Base-by-base conservation (phyloP, 495 filamentous ascomycete species). In the Aspergillus bertholletiae region DNA sequence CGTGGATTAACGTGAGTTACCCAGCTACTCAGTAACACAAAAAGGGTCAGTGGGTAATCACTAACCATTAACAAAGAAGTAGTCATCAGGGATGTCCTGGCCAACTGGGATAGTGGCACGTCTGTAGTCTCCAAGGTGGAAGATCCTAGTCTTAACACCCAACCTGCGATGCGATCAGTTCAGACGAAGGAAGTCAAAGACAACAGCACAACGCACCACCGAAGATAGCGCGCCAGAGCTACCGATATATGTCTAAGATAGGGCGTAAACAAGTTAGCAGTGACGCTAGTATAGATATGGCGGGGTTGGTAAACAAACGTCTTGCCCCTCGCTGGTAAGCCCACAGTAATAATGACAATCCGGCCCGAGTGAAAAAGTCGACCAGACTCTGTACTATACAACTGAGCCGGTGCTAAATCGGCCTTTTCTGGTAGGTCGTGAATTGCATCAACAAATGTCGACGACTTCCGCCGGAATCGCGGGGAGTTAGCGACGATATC, bases 371-470 rank as follows among this genome's bases (percentile, higher is more conserved):
- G 95, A 66, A 97, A 99, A 22, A 99, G 84, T 20, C 93, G 83
- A 46, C 95, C 95, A 32, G 93, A 97, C 78, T 96, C 92, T 18
- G 95, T 99, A 67, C 90, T 96, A 70, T 99, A 99, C 22, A 99
- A 78, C 74, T 99, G 95, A 53, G 95, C 95, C 15, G 95, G 95
- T 3, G 95, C 95, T 74, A 95, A 83, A 53, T 91, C 86, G 49
- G 85, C 83, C 57, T 89, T 91, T 60, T 89, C 84, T 1, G 89
- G 84, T 51, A 96, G 78, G 74, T 97, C 93, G 73, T 99, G 95
- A 59, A 99, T 96, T 17, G 90, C 94, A 83, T 99, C 95, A 63
- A 96, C 87, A 70, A 95, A 96, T 32, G 92, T 96, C 54, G 90
- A 96, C 45, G 92, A 96, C 69, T 88, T 87, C 55, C 94, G 88